Evolutionary conservation across 768 basidiomycete genomes (phyloP), one percentile per base, ranked within the genome.

Genomic region (Mycena metata): DNA sequence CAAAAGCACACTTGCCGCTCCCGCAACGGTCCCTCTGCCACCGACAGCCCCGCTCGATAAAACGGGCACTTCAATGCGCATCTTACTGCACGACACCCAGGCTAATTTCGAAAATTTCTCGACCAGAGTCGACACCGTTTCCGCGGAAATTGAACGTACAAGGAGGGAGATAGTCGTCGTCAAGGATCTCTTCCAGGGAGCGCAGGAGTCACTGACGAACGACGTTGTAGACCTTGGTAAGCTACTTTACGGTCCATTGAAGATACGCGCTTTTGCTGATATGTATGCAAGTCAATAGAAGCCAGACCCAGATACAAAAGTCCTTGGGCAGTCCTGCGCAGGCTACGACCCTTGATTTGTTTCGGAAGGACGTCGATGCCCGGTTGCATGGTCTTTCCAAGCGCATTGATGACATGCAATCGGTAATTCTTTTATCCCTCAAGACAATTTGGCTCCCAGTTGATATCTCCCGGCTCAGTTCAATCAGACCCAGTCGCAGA

Each of bases 61-160:
- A 71, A 85, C 86, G 12, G 87, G 85, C 15, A 90, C 91, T 4
- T 91, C 92, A 8, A 90, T 90, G 80, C 87, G 91, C 45, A 84
- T 93, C 71, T 83, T 93, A 15, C 79, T 94, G 23, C 88, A 93
- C 70, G 92, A 93, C 74, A 92, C 91, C 0, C 91, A 92, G 63
- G 86, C 85, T 23, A 87, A 89, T 68, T 83, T 93, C 41, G 91
- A 94, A 77, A 86, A 81, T 71, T 93, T 93, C 66, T 86, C 89
- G 0, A 79, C 79, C 9, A 84, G 85, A 35, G 85, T 90, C 16
- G 88, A 86, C 47, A 78, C 78, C n/a, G 81, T 93, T 24, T 77
- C 87, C 2, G 76, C 77, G 13, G 83, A 79, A 36, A 82, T 91
- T 15, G 86, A 88, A 16, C 82, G 86, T 36, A 82, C 88, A 26